phyloP scores from a whole-genome alignment of 2,329 filamentous ascomycete species.

The Aspergillus pseudoviridinutans region DNA sequence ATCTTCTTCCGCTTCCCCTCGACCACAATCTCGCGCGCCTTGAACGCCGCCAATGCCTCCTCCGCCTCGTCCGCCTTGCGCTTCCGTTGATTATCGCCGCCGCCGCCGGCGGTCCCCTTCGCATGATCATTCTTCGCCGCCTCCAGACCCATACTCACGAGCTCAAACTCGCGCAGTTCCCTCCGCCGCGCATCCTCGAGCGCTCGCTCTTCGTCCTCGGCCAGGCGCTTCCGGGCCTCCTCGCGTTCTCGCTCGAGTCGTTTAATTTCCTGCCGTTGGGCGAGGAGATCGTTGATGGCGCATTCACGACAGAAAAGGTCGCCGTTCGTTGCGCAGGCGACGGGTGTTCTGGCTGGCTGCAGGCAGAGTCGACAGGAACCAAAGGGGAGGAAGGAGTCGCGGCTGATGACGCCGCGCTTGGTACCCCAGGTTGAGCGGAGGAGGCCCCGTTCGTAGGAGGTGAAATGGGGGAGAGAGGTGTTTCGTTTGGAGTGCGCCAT shows the following conservation, averaged over 20 bases:
- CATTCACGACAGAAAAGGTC: slow-evolving; percentile 96
- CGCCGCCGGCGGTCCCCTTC: slow-evolving; percentile 8
- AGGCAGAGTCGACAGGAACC: slow-evolving; percentile 86
- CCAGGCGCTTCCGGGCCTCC: slow-evolving; percentile 57
- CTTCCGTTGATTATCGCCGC: slow-evolving; percentile 21
- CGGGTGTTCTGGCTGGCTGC: slow-evolving; percentile 72
- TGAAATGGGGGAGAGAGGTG: slow-evolving; percentile 90
- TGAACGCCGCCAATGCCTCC: slow-evolving; percentile 24
- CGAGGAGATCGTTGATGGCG: slow-evolving; percentile 82
- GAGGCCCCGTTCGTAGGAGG: slow-evolving; percentile 79
- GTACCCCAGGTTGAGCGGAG: slow-evolving; percentile 79
- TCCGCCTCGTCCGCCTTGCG: slow-evolving; percentile 27
- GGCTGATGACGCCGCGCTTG: slow-evolving; percentile 75
- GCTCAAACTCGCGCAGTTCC: slow-evolving; percentile 78
- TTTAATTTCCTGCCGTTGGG: slow-evolving; percentile 88
- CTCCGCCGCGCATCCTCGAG: slow-evolving; percentile 67
- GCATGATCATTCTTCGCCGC: slow-evolving; percentile 14
- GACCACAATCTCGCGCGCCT: slow-evolving; percentile 43
- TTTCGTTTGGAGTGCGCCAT: slow-evolving; percentile 68
- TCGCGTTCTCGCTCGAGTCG: slow-evolving; percentile 66
- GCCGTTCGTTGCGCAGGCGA: slow-evolving; percentile 71
- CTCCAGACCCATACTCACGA: slow-evolving; percentile 67
- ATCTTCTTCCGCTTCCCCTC: slow-evolving; percentile 65
- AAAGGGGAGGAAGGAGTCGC: slow-evolving; percentile 90
- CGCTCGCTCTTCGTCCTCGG: slow-evolving; percentile 56